These are phyloP conservation scores for Fonsecaea pedrosoi DNA, from an alignment of 2,329 filamentous ascomycete genomes.

Conservation along the genomic window DNA sequence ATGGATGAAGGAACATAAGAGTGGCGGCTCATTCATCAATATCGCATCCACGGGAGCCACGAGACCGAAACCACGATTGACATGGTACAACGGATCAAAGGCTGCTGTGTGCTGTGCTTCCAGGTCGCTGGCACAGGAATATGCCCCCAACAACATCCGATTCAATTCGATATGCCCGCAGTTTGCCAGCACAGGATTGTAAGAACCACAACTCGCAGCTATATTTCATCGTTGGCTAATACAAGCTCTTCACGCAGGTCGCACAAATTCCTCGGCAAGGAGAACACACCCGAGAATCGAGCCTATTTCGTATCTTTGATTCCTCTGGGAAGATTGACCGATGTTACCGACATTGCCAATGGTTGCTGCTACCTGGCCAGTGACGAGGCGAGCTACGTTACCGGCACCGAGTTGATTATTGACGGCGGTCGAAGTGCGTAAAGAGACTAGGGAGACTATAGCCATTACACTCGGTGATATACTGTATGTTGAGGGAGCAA, in stretches of 20 bases:
- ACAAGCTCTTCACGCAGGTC: conserved; percentile 4
- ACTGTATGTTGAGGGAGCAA: too few species aligned
- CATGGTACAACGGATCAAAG: conserved; percentile 65
- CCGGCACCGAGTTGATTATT: conserved; percentile 24
- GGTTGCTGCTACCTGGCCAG: conserved; percentile 73
- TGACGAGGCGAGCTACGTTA: conserved; percentile 74
- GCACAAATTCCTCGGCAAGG: conserved; percentile 46
- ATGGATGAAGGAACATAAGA: conserved; percentile 30
- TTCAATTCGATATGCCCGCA: conserved; percentile 75
- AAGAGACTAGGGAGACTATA: not conserved
- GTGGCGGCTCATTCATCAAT: conserved; percentile 30
- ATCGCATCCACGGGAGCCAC: conserved; percentile 32
- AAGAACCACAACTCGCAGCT: conserved; percentile 29
- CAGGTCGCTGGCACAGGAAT: conserved; percentile 73
- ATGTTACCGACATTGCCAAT: conserved; percentile 69
- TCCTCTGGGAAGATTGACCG: conserved; percentile 51
- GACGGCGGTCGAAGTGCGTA: conserved; percentile 14
- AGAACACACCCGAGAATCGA: conserved; percentile 53
- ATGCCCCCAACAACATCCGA: conserved; percentile 72
- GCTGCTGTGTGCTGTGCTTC: conserved; percentile 69
- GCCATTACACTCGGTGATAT: not conserved
- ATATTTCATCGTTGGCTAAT: conserved; percentile 17
- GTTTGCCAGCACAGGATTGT: conserved; percentile 68
- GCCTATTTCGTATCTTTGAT: conserved; percentile 52
- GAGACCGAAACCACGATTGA: conserved; percentile 30